Percentiles rank a stretch among this genome's conserved stretches.
phyloP scores from a whole-genome alignment of 1,284 basidiomycete species.

The Sphagnurus paluster region DNA sequence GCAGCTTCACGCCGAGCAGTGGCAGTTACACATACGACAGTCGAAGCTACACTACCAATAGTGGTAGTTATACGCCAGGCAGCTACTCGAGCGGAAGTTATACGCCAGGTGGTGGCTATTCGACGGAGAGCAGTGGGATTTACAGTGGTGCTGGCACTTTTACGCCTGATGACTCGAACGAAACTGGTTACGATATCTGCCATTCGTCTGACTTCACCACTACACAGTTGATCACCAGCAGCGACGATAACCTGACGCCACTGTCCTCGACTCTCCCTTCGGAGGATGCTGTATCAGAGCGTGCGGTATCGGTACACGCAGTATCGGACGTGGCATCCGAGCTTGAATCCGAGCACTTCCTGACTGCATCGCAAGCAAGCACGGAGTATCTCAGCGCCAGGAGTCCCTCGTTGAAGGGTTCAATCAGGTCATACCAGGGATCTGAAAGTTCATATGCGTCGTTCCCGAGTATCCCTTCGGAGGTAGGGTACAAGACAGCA shows the following conservation, averaged over 20 bases:
- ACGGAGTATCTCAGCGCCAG: constrained; percentile 41
- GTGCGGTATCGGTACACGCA: too few relatives aligned
- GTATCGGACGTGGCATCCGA: constrained; percentile 22
- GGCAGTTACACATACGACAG: constrained; percentile 28
- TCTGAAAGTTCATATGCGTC: constrained; percentile 40
- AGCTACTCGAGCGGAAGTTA: constrained; percentile 24
- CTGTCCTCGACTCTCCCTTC: constrained; percentile 35
- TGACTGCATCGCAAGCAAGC: constrained; percentile 41
- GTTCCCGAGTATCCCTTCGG: constrained; percentile 54
- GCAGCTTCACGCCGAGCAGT: constrained; percentile 22
- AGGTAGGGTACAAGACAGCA: constrained; percentile 55
- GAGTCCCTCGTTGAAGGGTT: constrained; percentile 33
- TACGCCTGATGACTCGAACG: constrained; percentile 34
- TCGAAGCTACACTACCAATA: constrained; percentile 20
- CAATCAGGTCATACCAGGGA: constrained; percentile 34
- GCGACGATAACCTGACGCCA: constrained; percentile 33
- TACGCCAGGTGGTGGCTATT: constrained; percentile 18
- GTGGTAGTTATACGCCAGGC: constrained; percentile 24
- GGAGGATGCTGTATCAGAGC: constrained; percentile 24
- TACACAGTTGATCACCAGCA: constrained; percentile 30
- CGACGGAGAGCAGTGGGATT: constrained; percentile 16
- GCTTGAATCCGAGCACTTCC: constrained; percentile 34
- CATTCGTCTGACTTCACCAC: constrained; percentile 46
- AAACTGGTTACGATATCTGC: constrained; percentile 52
- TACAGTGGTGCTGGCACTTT: constrained; percentile 24